Conservation (phyloP, 1,284 basidiomycete species). For the Leccinum solheimii region DNA sequence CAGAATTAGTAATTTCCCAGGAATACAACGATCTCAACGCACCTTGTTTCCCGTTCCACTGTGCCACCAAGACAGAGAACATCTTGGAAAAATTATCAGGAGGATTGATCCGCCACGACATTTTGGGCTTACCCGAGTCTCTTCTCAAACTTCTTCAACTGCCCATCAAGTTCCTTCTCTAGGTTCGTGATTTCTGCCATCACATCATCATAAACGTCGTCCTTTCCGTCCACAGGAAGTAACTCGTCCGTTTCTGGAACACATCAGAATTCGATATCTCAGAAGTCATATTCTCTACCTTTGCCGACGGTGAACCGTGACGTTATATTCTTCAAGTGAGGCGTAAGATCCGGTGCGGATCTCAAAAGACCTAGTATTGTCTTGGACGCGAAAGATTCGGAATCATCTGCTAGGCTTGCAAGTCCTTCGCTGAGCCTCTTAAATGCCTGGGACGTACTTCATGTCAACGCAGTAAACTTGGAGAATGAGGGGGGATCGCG, state of each 20-base stretch:
- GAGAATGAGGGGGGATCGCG: conserved; percentile 22
- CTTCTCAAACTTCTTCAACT: conserved; percentile 62
- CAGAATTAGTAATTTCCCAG: conserved; percentile 3
- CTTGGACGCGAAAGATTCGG: conserved; percentile 74
- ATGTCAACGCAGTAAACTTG: conserved; percentile 7
- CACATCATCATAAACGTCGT: conserved; percentile 79
- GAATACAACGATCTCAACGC: conserved; percentile 4
- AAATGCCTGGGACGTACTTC: conserved; percentile 59
- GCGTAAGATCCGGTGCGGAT: conserved; percentile 76
- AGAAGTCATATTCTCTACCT: conserved; percentile 43
- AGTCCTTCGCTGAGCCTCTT: conserved; percentile 70
- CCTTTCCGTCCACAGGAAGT: conserved; percentile 78
- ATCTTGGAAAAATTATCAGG: conserved; percentile 35
- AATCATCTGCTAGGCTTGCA: conserved; percentile 58
- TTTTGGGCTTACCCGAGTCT: conserved; percentile 50
- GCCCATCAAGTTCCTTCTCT: conserved; percentile 69
- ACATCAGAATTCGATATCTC: conserved; percentile 14
- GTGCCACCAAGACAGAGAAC: conserved; percentile 77
- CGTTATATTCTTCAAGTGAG: conserved; percentile 70
- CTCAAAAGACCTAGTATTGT: conserved; percentile 75
- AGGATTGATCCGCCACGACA: conserved; percentile 10
- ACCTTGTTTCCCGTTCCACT: conserved; percentile 82
- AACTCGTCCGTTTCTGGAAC: conserved; percentile 62
- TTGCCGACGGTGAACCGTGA: conserved; percentile 66
- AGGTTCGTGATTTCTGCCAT: conserved; percentile 66